phyloP scores from a whole-genome alignment of 1,284 basidiomycete genomes.

The Ganoderma resinaceum region DNA sequence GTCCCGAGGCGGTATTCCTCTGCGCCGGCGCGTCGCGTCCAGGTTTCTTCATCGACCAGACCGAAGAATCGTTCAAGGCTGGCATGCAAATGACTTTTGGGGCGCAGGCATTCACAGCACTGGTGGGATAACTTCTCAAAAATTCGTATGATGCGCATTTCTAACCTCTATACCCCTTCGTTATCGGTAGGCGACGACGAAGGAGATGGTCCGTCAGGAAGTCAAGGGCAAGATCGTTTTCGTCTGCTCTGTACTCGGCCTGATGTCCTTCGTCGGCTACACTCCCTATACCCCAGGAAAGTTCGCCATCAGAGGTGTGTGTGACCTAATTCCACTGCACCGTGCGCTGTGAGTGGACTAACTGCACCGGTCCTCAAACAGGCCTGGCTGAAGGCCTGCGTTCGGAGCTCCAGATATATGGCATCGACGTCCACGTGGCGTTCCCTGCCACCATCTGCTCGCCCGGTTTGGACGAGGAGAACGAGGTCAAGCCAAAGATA shows the following conservation, averaged over 20 bases:
- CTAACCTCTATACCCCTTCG: neutral
- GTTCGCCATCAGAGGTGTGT: slow-evolving; percentile 83
- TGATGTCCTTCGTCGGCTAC: slow-evolving; percentile 87
- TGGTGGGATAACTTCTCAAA: slow-evolving; percentile 43
- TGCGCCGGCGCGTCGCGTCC: slow-evolving; percentile 80
- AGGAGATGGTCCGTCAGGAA: slow-evolving; percentile 70
- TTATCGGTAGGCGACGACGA: slow-evolving; percentile 69
- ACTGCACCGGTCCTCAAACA: slow-evolving; percentile 37
- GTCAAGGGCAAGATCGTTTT: slow-evolving; percentile 81
- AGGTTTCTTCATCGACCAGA: slow-evolving; percentile 76
- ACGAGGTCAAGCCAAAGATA: slow-evolving; percentile 83
- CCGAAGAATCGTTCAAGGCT: slow-evolving; percentile 61
- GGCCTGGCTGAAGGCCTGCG: slow-evolving; percentile 89
- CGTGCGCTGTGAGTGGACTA: neutral
- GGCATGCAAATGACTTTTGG: slow-evolving; percentile 73
- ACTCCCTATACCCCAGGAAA: slow-evolving; percentile 82
- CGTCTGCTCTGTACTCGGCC: slow-evolving; percentile 81
- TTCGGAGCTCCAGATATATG: slow-evolving; percentile 83
- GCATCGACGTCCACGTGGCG: slow-evolving; percentile 85
- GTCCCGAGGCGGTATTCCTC: slow-evolving; percentile 79
- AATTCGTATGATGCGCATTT: neutral
- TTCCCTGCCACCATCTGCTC: slow-evolving; percentile 89
- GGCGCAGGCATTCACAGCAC: slow-evolving; percentile 81
- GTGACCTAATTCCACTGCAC: neutral
- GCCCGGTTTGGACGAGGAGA: slow-evolving; percentile 84